Percentiles rank a stretch among this genome's conserved stretches.
Evolutionary conservation across 306 rosid species (phyloP).

Genomic region (Lathyrus aphaca): DNA sequence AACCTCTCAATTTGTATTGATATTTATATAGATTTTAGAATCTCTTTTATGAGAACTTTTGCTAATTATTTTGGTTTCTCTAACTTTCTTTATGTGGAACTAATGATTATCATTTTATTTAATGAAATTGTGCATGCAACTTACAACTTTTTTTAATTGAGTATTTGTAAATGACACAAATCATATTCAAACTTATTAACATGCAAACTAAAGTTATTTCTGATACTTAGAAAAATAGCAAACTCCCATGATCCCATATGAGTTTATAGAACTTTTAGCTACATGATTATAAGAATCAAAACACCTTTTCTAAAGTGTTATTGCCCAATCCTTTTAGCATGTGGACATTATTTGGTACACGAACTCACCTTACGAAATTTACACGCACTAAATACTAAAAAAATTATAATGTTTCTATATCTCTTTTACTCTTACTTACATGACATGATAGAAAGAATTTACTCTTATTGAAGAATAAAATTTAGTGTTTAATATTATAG

Average conservation of each 20-base stretch:
- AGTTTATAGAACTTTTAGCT: constrained; percentile 24
- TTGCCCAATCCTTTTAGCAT: constrained; percentile 3
- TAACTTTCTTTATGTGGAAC: too few relatives aligned
- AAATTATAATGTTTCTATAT: too few relatives aligned
- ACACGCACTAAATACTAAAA: too few relatives aligned
- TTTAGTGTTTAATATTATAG: not conserved
- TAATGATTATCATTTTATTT: too few relatives aligned
- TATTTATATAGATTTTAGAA: too few relatives aligned
- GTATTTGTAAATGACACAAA: not conserved
- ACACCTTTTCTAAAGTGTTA: constrained; percentile 30
- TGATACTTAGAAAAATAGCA: constrained; percentile 12
- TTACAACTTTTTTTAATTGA: not conserved
- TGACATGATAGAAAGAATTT: not conserved
- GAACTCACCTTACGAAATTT: not conserved
- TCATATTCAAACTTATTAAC: not conserved
- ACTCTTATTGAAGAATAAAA: constrained; percentile 27
- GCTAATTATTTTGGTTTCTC: too few relatives aligned
- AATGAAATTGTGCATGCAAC: not conserved
- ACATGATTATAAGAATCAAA: constrained; percentile 6
- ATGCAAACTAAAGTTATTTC: not conserved
- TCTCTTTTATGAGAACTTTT: too few relatives aligned
- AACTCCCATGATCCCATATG: constrained; percentile 4
- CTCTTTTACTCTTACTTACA: too few relatives aligned
- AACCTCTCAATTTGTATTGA: too few relatives aligned
- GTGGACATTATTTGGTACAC: constrained; percentile 27